Evolutionary conservation across 2,329 filamentous ascomycete species (phyloP).

Genomic region (Aspergillus bombycis): DNA sequence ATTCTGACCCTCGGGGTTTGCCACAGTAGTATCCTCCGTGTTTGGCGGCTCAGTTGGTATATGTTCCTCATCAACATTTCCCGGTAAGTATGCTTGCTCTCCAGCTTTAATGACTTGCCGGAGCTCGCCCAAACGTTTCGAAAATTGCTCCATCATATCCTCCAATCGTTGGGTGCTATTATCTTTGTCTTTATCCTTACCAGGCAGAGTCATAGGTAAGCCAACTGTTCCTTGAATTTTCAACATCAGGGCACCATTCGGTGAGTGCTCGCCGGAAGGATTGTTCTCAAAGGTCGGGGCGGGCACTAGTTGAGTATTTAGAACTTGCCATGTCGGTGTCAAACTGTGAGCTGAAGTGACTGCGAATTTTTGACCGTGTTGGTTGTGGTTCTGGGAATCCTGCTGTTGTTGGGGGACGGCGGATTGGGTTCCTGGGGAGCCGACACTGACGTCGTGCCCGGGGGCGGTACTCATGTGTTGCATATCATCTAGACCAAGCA

Average conservation of each 20-base stretch:
- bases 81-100: constrained; percentile 11
- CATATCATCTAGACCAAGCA: constrained; percentile 15
- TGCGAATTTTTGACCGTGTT: constrained; percentile 36
- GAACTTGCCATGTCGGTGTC: constrained; percentile 72
- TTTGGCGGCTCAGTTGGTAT: neutral
- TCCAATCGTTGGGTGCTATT: constrained; percentile 39
- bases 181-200: constrained; percentile 28
- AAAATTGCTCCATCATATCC: constrained; percentile 52
- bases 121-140: constrained; percentile 47
- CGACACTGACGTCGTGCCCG: constrained; percentile 17
- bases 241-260: constrained; percentile 49
- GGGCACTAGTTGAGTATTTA: constrained; percentile 55
- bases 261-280: constrained; percentile 55
- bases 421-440: constrained; percentile 25
- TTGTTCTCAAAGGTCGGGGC: constrained; percentile 67
- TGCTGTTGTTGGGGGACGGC: constrained; percentile 15
- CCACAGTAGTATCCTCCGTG: neutral
- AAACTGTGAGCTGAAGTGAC: constrained; percentile 74
- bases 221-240: constrained; percentile 48
- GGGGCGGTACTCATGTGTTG: constrained; percentile 19
- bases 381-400: constrained; percentile 12
- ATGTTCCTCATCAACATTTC: neutral
- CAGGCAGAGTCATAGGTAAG: constrained; percentile 24
- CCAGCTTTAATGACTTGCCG: constrained; percentile 45
- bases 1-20: neutral